These are phyloP conservation scores for Cladobotryum mycophilum DNA, from an alignment of 2,329 filamentous ascomycete species.

Conservation along the genomic window DNA sequence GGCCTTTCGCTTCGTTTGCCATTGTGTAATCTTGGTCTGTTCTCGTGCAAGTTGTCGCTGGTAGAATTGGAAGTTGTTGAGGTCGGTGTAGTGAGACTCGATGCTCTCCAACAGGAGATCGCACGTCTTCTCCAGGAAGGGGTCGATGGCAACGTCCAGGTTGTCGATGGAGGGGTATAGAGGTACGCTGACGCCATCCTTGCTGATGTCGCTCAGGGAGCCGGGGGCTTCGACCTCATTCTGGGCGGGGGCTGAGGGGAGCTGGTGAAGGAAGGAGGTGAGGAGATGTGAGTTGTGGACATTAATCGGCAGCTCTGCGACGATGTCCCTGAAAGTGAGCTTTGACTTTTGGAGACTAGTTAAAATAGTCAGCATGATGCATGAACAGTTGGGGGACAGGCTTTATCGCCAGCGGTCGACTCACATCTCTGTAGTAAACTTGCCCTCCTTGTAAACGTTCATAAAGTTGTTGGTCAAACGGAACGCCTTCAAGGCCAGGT, in stretches of 20 bases:
- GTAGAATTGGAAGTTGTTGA: conserved; percentile 98
- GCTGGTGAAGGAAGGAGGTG: conserved; percentile 89
- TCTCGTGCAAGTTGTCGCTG: conserved; percentile 89
- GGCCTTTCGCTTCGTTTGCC: conserved; percentile 93
- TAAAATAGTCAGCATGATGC: conserved; percentile 3
- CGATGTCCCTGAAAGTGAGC: conserved; percentile 86
- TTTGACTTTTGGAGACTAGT: conserved; percentile 86
- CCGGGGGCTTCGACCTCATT: conserved; percentile 68
- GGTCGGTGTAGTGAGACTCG: conserved; percentile 95
- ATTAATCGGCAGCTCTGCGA: conserved; percentile 80
- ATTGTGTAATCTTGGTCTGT: conserved; percentile 92
- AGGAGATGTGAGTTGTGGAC: conserved; percentile 97
- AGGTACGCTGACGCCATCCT: conserved; percentile 55
- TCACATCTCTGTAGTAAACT: conserved; percentile 94
- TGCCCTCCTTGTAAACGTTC: conserved; percentile 88
- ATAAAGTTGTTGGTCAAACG: conserved; percentile 83
- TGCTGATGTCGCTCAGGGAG: conserved; percentile 71
- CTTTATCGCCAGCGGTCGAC: conserved; percentile 21
- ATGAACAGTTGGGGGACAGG: neutral
- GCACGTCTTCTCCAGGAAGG: conserved; percentile 96
- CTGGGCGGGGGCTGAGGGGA: conserved; percentile 58
- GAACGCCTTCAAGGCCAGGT: conserved; percentile 85
- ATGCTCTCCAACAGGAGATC: conserved; percentile 94
- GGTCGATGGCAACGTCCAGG: conserved; percentile 89
- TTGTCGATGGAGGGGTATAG: conserved; percentile 84